Conservation (phyloP, 2,329 filamentous ascomycete species). For the Stagonosporopsis rhizophila region DNA sequence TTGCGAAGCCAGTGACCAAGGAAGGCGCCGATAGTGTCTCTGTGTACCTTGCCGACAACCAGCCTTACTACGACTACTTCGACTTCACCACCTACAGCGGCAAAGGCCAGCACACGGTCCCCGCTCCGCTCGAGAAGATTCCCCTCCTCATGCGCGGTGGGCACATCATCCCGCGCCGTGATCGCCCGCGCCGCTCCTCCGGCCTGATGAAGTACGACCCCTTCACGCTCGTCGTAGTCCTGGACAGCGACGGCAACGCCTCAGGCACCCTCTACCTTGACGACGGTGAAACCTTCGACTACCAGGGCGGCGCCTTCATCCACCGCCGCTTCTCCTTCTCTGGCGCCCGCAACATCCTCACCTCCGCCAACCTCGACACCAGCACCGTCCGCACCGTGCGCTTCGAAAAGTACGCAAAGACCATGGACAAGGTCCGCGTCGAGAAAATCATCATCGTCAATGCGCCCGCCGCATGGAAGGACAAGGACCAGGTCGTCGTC, state of each 20-base stretch:
- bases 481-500: conserved; percentile 67
- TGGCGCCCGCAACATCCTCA: conserved; percentile 63
- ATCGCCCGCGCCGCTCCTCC: conserved; percentile 83
- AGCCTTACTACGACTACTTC: conserved; percentile 95
- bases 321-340: conserved; percentile 79
- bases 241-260: conserved; percentile 73
- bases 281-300: conserved; percentile 92
- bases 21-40: conserved; percentile 76
- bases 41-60: conserved; percentile 86
- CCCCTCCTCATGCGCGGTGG: conserved; percentile 92
- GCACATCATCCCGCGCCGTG: conserved; percentile 88
- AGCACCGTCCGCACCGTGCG: conserved; percentile 63
- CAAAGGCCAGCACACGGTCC: conserved; percentile 74
- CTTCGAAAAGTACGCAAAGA: conserved; percentile 77
- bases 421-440: conserved; percentile 77
- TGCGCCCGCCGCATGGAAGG: conserved; percentile 75
- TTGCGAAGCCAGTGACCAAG: conserved; percentile 89
- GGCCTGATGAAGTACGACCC: conserved; percentile 93
- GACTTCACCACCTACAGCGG: conserved; percentile 79
- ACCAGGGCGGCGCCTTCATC: conserved; percentile 84
- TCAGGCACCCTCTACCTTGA: conserved; percentile 88
- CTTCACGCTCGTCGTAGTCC: conserved; percentile 84
- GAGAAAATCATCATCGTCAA: conserved; percentile 87
- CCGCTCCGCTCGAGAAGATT: conserved; percentile 83
- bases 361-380: conserved; percentile 62